These are phyloP conservation scores for Raddia distichophylla DNA, from an alignment of 176 grass and related monocot species.

Conservation along the genomic window DNA sequence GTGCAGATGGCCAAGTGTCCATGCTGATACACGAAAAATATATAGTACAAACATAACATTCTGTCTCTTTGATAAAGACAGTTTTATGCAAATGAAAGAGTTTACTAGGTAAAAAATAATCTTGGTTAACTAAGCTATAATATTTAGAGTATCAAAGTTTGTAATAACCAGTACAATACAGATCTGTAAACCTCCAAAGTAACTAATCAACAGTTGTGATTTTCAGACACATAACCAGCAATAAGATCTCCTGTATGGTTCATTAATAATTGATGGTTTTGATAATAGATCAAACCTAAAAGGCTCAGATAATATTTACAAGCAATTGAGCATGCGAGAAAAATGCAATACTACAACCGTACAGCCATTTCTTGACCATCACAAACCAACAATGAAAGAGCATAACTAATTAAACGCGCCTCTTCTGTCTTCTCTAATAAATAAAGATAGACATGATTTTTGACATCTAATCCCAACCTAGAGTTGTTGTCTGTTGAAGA, in stretches of 20 bases:
- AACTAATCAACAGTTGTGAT: neutral
- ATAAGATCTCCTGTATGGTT: neutral
- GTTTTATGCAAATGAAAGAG: neutral
- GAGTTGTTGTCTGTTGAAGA: neutral
- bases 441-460: neutral
- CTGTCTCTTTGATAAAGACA: neutral
- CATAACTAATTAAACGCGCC: neutral
- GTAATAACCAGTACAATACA: neutral
- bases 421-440: neutral
- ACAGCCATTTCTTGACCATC: neutral
- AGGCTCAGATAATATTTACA: neutral
- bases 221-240: slow-evolving; percentile 10
- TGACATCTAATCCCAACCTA: neutral
- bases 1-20: neutral
- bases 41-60: neutral
- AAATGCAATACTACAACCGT: neutral
- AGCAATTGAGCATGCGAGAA: neutral
- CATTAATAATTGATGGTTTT: neutral
- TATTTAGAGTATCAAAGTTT: neutral
- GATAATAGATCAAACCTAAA: slow-evolving; percentile 6
- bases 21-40: neutral
- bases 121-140: slow-evolving; percentile 1
- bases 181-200: slow-evolving; percentile 10
- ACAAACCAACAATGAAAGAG: neutral
- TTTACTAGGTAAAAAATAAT: neutral